Percentiles rank a stretch among this genome's conserved stretches.
Conservation (phyloP, 2,329 filamentous ascomycete species). For the Elsinoe fawcettii region DNA sequence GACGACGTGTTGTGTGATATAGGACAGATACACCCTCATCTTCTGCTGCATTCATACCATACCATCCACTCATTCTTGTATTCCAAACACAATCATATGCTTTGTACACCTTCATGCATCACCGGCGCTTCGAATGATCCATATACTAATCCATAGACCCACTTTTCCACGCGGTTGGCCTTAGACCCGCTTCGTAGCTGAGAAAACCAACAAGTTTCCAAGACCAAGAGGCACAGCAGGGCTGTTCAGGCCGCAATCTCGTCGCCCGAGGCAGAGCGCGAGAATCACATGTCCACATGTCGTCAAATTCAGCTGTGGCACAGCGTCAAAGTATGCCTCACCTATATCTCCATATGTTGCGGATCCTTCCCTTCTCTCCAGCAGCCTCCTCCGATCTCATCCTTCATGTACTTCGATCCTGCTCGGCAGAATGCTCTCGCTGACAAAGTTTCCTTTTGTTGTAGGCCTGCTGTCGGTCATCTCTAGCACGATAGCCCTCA, state of each 20-base stretch:
- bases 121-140: neutral
- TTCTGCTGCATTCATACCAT: neutral
- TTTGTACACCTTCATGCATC: neutral
- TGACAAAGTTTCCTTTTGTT: constrained; percentile 7
- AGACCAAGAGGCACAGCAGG: neutral
- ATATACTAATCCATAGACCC: neutral
- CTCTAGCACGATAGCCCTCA: neutral
- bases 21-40: neutral
- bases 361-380: neutral
- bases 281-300: neutral
- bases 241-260: neutral
- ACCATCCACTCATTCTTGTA: neutral
- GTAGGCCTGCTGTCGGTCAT: constrained; percentile 5
- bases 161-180: neutral
- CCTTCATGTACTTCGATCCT: neutral
- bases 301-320: constrained; percentile 9
- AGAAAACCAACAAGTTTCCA: neutral
- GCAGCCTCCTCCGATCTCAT: neutral
- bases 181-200: neutral
- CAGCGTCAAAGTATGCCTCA: neutral
- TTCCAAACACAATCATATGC: neutral
- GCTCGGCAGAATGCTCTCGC: constrained; percentile 1
- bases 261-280: neutral
- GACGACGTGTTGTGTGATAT: neutral
- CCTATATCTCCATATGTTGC: neutral